Evolutionary conservation across 495 filamentous ascomycete genomes (phyloP).

Genomic region (Cercophora sp.): DNA sequence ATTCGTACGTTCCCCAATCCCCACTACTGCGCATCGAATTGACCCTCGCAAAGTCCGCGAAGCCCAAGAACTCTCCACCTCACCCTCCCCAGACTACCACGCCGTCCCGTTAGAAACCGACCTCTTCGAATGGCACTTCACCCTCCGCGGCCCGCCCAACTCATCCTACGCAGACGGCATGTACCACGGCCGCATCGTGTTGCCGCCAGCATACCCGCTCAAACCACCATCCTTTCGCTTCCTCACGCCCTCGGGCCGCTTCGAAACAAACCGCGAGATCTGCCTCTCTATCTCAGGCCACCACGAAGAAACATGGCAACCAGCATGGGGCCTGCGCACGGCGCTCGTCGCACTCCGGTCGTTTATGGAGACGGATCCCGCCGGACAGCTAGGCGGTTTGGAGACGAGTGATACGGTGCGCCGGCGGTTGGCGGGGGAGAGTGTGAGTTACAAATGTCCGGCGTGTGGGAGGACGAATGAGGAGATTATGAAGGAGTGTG

Average conservation of each 20-base stretch:
- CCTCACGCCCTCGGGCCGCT: constrained; percentile 83
- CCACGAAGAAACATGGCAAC: constrained; percentile 98
- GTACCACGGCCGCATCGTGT: constrained; percentile 93
- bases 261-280: constrained; percentile 96
- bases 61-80: constrained; percentile 73
- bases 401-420: constrained; percentile 64
- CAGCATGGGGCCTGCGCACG: constrained; percentile 89
- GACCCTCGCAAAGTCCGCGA: constrained; percentile 62
- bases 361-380: constrained; percentile 72
- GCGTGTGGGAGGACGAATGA: constrained; percentile 61
- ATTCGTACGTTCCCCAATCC: constrained; percentile 51
- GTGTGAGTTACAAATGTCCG: constrained; percentile 57
- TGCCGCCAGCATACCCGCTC: constrained; percentile 83
- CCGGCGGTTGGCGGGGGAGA: constrained; percentile 60
- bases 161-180: constrained; percentile 74
- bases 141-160: constrained; percentile 79
- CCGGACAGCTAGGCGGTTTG: constrained; percentile 83
- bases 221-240: constrained; percentile 92
- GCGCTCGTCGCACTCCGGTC: constrained; percentile 64
- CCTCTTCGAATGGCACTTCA: constrained; percentile 99
- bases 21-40: constrained; percentile 7
- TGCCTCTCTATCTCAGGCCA: constrained; percentile 90
- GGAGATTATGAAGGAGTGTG: constrained; percentile 66
- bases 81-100: constrained; percentile 76
- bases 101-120: constrained; percentile 79